Percentiles rank a stretch among this genome's conserved stretches.
These are phyloP conservation scores for Fusarium equiseti DNA, from an alignment of 2,329 filamentous ascomycete genomes.

Conservation along the genomic window DNA sequence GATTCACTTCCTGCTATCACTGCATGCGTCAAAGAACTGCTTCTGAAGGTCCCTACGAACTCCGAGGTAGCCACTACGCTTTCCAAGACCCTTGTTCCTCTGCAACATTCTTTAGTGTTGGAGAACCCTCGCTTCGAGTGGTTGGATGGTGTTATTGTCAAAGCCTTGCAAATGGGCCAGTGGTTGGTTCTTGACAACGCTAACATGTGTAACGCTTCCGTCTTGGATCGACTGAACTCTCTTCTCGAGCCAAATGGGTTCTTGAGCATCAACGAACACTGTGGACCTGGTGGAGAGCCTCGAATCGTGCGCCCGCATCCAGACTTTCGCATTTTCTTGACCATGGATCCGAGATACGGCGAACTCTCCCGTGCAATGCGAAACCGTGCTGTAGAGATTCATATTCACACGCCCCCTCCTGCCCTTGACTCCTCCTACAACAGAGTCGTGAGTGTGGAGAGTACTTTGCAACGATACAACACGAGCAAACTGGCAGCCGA, in stretches of 20 bases:
- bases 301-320: slow-evolving; percentile 84
- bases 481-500: slow-evolving; percentile 52
- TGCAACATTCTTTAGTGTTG: slow-evolving; percentile 67
- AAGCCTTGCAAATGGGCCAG: slow-evolving; percentile 84
- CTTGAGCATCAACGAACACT: slow-evolving; percentile 93
- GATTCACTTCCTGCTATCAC: slow-evolving; percentile 55
- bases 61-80: slow-evolving; percentile 63
- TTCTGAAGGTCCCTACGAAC: slow-evolving; percentile 56
- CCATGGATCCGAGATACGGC: slow-evolving; percentile 90
- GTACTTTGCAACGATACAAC: slow-evolving; percentile 62
- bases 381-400: slow-evolving; percentile 93
- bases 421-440: slow-evolving; percentile 50
- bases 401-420: slow-evolving; percentile 66
- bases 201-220: slow-evolving; percentile 94
- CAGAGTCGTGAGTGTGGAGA: slow-evolving; percentile 62
- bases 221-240: slow-evolving; percentile 94
- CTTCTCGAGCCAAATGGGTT: slow-evolving; percentile 90
- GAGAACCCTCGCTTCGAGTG: slow-evolving; percentile 90
- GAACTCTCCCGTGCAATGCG: slow-evolving; percentile 97
- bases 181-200: slow-evolving; percentile 98
- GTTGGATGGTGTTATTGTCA: slow-evolving; percentile 92
- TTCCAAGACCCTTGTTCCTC: slow-evolving; percentile 61
- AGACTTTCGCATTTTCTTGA: slow-evolving; percentile 92
- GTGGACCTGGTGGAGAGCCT: slow-evolving; percentile 82
- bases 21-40: slow-evolving; percentile 55